phyloP scores from a whole-genome alignment of 257 asterid species.

The Solanum ossicruentum region DNA sequence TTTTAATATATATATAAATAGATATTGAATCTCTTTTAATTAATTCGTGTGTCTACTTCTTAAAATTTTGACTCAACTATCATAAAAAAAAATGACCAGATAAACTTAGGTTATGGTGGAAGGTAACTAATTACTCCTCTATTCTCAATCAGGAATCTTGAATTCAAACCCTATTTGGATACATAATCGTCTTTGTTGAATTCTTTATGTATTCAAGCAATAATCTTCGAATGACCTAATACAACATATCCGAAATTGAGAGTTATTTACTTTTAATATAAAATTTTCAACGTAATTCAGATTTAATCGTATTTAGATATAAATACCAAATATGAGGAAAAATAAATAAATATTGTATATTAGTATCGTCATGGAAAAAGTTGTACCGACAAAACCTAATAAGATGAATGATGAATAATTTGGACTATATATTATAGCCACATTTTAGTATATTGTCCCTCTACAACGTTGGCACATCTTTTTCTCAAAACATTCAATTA shows the following conservation, averaged over 20 bases:
- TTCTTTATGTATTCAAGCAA: too few species aligned
- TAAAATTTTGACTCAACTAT: too few species aligned
- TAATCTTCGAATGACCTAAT: too few species aligned
- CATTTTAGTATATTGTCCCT: background rate
- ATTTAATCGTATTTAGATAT: background rate
- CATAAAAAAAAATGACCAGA: too few species aligned
- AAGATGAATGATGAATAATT: background rate
- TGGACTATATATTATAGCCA: background rate
- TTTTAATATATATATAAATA: too few species aligned
- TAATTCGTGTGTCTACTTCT: too few species aligned
- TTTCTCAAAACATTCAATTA: background rate
- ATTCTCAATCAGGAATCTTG: too few species aligned
- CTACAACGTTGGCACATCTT: background rate
- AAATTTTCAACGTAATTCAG: background rate
- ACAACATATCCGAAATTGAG: background rate
- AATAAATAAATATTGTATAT: background rate
- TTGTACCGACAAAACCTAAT: background rate
- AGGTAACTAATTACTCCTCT: too few species aligned
- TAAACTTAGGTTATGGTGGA: too few species aligned
- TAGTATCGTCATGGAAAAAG: background rate
- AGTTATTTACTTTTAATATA: background rate
- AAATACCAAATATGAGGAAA: background rate
- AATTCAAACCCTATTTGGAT: too few species aligned
- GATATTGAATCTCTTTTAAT: too few species aligned
- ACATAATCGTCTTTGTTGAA: too few species aligned